Evolutionary conservation across 2,329 filamentous ascomycete species (phyloP).

Genomic region (Magnaporthales sp.): DNA sequence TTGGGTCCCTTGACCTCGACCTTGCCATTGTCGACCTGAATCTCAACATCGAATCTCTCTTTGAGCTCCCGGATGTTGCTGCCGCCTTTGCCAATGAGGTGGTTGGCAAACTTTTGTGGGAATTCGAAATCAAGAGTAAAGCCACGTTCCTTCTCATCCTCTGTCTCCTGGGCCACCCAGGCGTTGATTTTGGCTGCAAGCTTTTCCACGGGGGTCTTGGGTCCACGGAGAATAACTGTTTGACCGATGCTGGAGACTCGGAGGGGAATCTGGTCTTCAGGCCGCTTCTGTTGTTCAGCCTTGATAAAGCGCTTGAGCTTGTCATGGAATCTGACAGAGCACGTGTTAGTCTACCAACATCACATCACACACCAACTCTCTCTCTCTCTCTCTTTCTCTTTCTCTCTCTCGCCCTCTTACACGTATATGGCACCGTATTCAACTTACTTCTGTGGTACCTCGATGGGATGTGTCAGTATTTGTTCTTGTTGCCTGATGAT

Average conservation of each 20-base stretch:
- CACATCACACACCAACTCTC: too few relatives aligned
- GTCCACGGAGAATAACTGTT: conserved; percentile 67
- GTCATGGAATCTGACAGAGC: conserved; percentile 37
- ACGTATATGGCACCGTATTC: neutral
- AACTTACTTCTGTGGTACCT: conserved; percentile 46
- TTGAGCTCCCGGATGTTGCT: conserved; percentile 58
- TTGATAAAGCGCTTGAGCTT: conserved; percentile 56
- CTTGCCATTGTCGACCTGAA: conserved; percentile 89
- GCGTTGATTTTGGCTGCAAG: conserved; percentile 64
- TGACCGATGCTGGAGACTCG: conserved; percentile 51
- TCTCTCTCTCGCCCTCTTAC: neutral
- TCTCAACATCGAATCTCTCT: conserved; percentile 60
- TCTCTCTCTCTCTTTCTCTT: neutral
- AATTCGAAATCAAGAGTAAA: conserved; percentile 85
- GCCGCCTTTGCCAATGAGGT: conserved; percentile 62
- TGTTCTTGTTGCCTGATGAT: conserved; percentile 51
- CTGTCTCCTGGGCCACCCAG: conserved; percentile 80
- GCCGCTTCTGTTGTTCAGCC: conserved; percentile 50
- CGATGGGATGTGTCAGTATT: conserved; percentile 39
- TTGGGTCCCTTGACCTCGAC: conserved; percentile 94
- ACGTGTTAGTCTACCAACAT: neutral
- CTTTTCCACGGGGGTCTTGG: conserved; percentile 60
- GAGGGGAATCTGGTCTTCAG: conserved; percentile 50
- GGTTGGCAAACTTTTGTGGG: conserved; percentile 88
- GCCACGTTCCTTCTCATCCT: conserved; percentile 88